Evolutionary conservation across 495 filamentous ascomycete genomes (phyloP).

Genomic region (Aspergillus sclerotiicarbonarius): DNA sequence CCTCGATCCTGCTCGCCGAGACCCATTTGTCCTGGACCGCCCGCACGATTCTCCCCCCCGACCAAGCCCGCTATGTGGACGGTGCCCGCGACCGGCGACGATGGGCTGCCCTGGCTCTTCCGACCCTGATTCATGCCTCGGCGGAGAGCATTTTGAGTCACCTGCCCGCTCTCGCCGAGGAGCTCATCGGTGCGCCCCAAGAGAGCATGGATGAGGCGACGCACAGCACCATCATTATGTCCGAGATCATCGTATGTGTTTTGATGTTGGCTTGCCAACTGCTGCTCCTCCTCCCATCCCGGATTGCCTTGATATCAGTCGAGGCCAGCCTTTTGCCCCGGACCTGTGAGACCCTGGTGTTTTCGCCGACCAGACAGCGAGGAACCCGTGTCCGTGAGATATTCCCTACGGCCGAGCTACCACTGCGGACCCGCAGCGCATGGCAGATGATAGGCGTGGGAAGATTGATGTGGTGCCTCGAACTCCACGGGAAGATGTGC

Average conservation of each 20-base stretch:
- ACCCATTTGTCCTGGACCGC: background rate
- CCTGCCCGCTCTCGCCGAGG: background rate
- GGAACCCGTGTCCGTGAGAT: background rate
- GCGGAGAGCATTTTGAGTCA: background rate
- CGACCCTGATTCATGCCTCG: background rate
- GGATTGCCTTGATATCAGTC: background rate
- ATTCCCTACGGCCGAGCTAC: background rate
- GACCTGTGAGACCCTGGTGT: background rate
- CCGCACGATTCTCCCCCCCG: background rate
- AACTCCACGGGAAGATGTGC: background rate
- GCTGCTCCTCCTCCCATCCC: background rate
- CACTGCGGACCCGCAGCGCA: background rate
- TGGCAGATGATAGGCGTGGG: background rate
- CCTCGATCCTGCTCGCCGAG: background rate
- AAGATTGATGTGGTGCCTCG: background rate
- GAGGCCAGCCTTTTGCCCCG: background rate
- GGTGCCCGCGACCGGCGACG: background rate
- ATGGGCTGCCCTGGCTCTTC: background rate
- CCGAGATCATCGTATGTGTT: background rate
- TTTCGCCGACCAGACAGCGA: background rate
- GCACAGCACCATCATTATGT: background rate
- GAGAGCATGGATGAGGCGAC: background rate
- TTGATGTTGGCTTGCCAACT: background rate
- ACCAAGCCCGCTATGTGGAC: background rate
- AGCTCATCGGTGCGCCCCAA: background rate